These are phyloP conservation scores for Echites panduratus DNA, from an alignment of 257 asterid genomes.

Conservation along the genomic window DNA sequence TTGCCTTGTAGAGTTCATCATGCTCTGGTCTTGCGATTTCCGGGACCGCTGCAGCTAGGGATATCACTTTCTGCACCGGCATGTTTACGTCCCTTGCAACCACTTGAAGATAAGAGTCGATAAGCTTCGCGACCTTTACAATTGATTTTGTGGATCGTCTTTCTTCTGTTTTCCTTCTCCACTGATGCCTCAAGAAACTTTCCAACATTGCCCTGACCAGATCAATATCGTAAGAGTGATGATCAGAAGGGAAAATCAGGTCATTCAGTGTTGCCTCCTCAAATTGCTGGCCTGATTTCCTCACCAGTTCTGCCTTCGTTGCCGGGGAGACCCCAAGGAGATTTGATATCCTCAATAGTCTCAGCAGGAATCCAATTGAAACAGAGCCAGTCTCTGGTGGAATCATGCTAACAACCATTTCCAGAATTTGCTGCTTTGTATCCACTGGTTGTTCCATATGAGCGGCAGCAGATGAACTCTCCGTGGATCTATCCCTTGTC, in stretches of 20 bases:
- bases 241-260: constrained; percentile 36
- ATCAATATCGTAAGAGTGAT: constrained; percentile 33
- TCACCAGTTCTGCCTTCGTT: constrained; percentile 49
- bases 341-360: constrained; percentile 38
- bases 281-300: constrained; percentile 53
- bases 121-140: constrained; percentile 39
- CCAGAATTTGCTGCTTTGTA: constrained; percentile 38
- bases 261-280: constrained; percentile 56
- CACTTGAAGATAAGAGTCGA: constrained; percentile 58
- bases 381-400: constrained; percentile 64
- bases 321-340: constrained; percentile 40
- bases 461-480: constrained; percentile 18
- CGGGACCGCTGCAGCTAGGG: constrained; percentile 60
- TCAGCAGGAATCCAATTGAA: constrained; percentile 56
- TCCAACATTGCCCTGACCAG: constrained; percentile 47
- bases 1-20: constrained; percentile 63
- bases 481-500: constrained; percentile 12
- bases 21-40: constrained; percentile 55
- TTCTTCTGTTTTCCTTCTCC: constrained; percentile 46
- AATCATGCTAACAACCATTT: constrained; percentile 52
- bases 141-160: constrained; percentile 26
- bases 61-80: constrained; percentile 38
- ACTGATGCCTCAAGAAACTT: constrained; percentile 53
- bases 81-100: constrained; percentile 43
- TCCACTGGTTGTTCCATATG: constrained; percentile 16